Conservation (phyloP, 805 yeast genomes). For the Saturnispora ahearnii region DNA sequence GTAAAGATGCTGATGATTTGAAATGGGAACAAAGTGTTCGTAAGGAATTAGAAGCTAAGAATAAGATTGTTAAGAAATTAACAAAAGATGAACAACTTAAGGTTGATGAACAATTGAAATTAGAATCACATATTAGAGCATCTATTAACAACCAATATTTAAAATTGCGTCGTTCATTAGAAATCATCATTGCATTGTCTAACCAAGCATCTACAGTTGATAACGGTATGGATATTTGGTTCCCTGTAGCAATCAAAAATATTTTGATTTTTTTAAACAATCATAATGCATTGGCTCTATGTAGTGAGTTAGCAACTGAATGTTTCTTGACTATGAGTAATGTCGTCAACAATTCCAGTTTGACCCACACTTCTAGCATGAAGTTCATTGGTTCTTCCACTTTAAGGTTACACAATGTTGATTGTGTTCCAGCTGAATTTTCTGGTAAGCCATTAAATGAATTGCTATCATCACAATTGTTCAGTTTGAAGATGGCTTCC, state of each 20-base stretch:
- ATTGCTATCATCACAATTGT: slow-evolving; percentile 57
- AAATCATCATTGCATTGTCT: slow-evolving; percentile 47
- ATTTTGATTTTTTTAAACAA: slow-evolving; percentile 39
- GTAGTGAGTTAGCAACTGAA: slow-evolving; percentile 35
- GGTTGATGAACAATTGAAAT: slow-evolving; percentile 52
- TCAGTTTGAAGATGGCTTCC: slow-evolving; percentile 63
- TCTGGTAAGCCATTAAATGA: slow-evolving; percentile 44
- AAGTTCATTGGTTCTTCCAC: slow-evolving; percentile 60
- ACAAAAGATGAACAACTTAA: slow-evolving; percentile 67
- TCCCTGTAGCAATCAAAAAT: slow-evolving; percentile 48
- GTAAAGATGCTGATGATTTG: slow-evolving; percentile 75
- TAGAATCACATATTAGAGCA: slow-evolving; percentile 51
- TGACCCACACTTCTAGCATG: slow-evolving; percentile 40
- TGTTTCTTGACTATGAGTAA: slow-evolving; percentile 49
- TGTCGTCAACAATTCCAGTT: slow-evolving; percentile 32
- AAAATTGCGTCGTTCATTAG: slow-evolving; percentile 40
- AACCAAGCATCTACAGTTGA: slow-evolving; percentile 41
- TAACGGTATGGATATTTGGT: slow-evolving; percentile 66
- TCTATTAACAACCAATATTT: slow-evolving; percentile 33
- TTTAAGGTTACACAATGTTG: slow-evolving; percentile 45
- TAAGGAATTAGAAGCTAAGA: slow-evolving; percentile 57
- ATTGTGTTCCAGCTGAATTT: slow-evolving; percentile 37
- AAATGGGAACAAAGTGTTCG: slow-evolving; percentile 87
- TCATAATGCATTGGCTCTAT: slow-evolving; percentile 20
- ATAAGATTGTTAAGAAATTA: slow-evolving; percentile 38